Evolutionary conservation across 768 basidiomycete species (phyloP).

Genomic region (Russula sp.): DNA sequence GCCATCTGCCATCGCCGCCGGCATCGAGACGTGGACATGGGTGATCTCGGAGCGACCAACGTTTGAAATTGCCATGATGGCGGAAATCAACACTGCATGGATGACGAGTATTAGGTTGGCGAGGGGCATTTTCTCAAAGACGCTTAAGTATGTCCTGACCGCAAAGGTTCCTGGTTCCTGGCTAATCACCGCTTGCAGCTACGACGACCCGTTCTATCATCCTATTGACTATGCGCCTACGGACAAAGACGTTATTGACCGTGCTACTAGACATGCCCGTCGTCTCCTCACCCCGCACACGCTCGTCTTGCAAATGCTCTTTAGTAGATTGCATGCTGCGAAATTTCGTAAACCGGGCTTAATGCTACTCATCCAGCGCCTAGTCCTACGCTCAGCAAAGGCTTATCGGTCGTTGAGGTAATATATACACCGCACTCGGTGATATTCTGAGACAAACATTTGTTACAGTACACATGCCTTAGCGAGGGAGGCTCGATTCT

Average conservation of each 20-base stretch:
- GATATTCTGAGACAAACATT: neutral
- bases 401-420: slow-evolving; percentile 76
- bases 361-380: slow-evolving; percentile 78
- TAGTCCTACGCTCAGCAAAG: slow-evolving; percentile 78
- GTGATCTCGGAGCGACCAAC: slow-evolving; percentile 81
- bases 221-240: slow-evolving; percentile 88
- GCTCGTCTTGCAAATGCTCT: slow-evolving; percentile 80
- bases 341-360: slow-evolving; percentile 82
- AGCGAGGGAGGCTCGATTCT: slow-evolving; percentile 86
- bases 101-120: slow-evolving; percentile 70
- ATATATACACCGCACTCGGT: neutral
- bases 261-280: slow-evolving; percentile 62
- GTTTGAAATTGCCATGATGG: slow-evolving; percentile 79
- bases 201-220: slow-evolving; percentile 82
- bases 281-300: slow-evolving; percentile 80
- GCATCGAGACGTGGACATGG: slow-evolving; percentile 97
- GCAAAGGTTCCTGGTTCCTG: neutral
- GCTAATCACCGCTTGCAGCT: slow-evolving; percentile 48
- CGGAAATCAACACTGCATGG: slow-evolving; percentile 88
- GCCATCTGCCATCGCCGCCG: slow-evolving; percentile 78
- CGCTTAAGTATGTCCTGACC: slow-evolving; percentile 66
- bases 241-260: slow-evolving; percentile 78
- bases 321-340: slow-evolving; percentile 91
- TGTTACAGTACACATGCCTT: slow-evolving; percentile 78
- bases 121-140: slow-evolving; percentile 79